phyloP scores from a whole-genome alignment of 169 alveolate species.

The Haemoproteus tartakovskyi region DNA sequence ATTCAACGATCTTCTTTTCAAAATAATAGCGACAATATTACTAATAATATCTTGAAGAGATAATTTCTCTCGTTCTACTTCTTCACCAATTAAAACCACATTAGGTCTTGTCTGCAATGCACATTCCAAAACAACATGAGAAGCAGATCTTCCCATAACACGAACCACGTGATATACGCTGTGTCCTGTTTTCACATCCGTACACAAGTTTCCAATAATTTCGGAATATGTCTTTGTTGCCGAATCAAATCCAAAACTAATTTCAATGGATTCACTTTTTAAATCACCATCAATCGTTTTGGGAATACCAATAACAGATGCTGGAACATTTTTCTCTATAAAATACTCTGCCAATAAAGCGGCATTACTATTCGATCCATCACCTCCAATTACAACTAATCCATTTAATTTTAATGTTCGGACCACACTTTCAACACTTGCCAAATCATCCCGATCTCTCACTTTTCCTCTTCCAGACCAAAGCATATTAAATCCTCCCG shows the following conservation, averaged over 20 bases:
- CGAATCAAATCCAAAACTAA: conserved; percentile 98
- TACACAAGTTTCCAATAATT: conserved; percentile 91
- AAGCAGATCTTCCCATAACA: conserved; percentile 98
- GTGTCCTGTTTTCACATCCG: conserved; percentile 90
- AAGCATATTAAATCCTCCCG: conserved; percentile 98
- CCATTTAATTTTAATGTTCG: conserved; percentile 93
- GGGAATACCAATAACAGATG: conserved; percentile 94
- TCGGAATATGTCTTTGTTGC: conserved; percentile 96
- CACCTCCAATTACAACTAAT: conserved; percentile 97
- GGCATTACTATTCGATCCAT: conserved; percentile 98
- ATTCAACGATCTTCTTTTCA: conserved; percentile 85
- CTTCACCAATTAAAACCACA: conserved; percentile 93
- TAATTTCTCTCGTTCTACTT: conserved; percentile 84
- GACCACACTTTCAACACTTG: conserved; percentile 81
- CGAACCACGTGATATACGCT: conserved; percentile 94
- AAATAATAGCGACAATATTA: conserved; percentile 88
- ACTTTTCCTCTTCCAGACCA: conserved; percentile 97
- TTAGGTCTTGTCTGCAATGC: conserved; percentile 95
- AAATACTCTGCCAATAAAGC: conserved; percentile 96
- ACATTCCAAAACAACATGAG: conserved; percentile 95
- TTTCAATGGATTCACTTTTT: conserved; percentile 92
- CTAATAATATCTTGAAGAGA: conserved; percentile 87
- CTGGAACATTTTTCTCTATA: conserved; percentile 68
- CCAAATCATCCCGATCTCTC: conserved; percentile 89
- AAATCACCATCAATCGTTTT: conserved; percentile 99